Base-by-base conservation (phyloP, 352 stramenopile genomes). In the Aphanomyces euteiches region DNA sequence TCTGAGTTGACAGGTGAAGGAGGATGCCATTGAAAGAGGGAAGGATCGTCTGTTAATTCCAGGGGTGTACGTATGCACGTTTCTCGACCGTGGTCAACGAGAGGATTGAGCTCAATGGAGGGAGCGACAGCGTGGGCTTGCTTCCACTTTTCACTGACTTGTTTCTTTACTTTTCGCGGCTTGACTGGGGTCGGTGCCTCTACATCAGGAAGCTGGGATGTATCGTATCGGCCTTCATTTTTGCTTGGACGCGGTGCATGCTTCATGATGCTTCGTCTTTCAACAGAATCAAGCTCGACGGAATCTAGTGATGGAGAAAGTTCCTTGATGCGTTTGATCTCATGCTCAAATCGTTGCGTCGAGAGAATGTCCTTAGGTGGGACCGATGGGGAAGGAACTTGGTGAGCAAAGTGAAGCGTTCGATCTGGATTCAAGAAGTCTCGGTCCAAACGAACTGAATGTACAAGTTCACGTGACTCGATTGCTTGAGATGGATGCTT, bases 141-240 rank as follows among this genome's bases (percentile, higher is more conserved):
- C 19, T 67, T 67, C 59, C 59, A 67, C 38, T 47, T 48, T 47
- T 67, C 59, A 36, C n/a, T 48, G 10, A 67, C 40, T 56, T 67
- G 59, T 37, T 67, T 67, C 41, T 56, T 67, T 13, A 67, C 59
- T 56, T 67, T 47, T 13, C 59, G 59, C 15, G 59, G 38, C 41
- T 67, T 67, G 4, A 67, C 41, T 12, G 59, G 59, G 10, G 41
- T 36, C n/a, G 59, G 59, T 7, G 59, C 59, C 19, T 67, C 59
- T 17, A 67, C 59, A 5, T 39, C 39, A 45, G 47, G 12, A 12
- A 67, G 59, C 34, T 3, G 7, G 13, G 19, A n/a, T 6, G 38
- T 19, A 28, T 67, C 41, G 41, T 67, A 67, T 15, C 59, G 59
- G 7, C 21, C 17, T 13, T 28, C 7, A 12, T 12, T 15, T 13